These are phyloP conservation scores for Phialocephala sp. DNA, from an alignment of 2,329 filamentous ascomycete species.

Conservation along the genomic window DNA sequence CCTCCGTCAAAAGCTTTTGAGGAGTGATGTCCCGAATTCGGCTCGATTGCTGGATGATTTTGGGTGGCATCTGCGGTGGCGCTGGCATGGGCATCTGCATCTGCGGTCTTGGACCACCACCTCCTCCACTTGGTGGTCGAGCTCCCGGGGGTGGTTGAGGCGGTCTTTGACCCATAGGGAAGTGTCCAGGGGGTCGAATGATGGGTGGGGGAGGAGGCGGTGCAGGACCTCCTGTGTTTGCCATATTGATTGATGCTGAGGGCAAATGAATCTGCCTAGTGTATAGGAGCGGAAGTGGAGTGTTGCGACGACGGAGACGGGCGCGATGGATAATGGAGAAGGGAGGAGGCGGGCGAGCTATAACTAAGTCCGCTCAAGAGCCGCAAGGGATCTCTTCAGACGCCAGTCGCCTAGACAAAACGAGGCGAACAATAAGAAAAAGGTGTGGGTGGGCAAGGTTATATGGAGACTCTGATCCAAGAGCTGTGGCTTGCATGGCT, in stretches of 20 bases:
- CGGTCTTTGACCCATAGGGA: neutral
- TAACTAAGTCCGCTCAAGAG: neutral
- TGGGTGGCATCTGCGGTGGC: neutral
- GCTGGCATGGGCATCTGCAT: conserved; percentile 21
- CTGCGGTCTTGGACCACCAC: conserved; percentile 13
- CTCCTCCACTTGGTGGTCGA: conserved; percentile 14
- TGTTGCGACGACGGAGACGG: neutral
- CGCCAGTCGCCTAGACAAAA: neutral
- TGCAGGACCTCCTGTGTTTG: conserved; percentile 13
- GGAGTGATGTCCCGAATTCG: conserved; percentile 35
- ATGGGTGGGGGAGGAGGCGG: conserved; percentile 28
- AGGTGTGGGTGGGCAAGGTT: conserved; percentile 8
- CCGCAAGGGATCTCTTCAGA: neutral
- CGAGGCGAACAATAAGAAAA: conserved; percentile 6
- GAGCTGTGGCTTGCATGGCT: neutral
- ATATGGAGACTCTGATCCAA: neutral
- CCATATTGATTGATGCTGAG: conserved; percentile 9
- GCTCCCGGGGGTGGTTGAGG: conserved; percentile 17
- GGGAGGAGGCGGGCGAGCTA: conserved; percentile 11
- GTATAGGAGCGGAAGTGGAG: neutral
- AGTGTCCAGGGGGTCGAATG: conserved; percentile 1
- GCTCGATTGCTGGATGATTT: conserved; percentile 28
- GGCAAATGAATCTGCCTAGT: neutral
- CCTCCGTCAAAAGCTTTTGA: conserved; percentile 31
- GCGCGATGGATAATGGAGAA: neutral